These are phyloP conservation scores for Pluteus cervinus DNA, from an alignment of 768 basidiomycete genomes.

Conservation along the genomic window DNA sequence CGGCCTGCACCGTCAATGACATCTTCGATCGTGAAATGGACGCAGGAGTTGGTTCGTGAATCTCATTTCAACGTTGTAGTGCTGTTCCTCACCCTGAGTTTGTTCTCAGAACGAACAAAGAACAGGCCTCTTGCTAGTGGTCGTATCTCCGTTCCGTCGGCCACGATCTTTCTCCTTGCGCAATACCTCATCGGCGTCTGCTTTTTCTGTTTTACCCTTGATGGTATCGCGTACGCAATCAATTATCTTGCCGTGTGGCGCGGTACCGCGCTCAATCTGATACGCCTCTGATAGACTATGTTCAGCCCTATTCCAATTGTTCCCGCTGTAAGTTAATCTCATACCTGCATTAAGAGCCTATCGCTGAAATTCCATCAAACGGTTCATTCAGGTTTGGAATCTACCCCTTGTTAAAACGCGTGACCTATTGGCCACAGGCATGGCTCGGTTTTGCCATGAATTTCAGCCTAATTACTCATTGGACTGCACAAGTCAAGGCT, in stretches of 20 bases:
- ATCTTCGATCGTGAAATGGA: conserved; percentile 49
- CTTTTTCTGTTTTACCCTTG: conserved; percentile 30
- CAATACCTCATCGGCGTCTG: conserved; percentile 34
- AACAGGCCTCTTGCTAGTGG: conserved; percentile 44
- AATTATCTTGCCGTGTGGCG: neutral
- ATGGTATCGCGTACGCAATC: conserved; percentile 27
- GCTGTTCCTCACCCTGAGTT: neutral
- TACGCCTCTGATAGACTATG: conserved; percentile 24
- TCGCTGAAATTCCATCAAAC: conserved; percentile 12
- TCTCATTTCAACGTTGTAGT: conserved; percentile 2
- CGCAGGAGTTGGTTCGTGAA: conserved; percentile 41
- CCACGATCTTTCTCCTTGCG: conserved; percentile 30
- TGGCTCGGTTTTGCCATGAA: conserved; percentile 59
- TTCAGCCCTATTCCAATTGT: conserved; percentile 37
- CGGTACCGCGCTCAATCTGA: conserved; percentile 12
- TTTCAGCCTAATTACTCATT: conserved; percentile 44
- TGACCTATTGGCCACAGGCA: conserved; percentile 57
- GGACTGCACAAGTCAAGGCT: conserved; percentile 32
- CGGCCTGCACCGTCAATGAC: conserved; percentile 52
- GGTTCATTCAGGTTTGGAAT: conserved; percentile 28
- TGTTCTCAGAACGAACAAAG: conserved; percentile 37
- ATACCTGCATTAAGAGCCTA: conserved; percentile 10
- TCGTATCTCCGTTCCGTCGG: conserved; percentile 36
- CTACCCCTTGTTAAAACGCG: conserved; percentile 50
- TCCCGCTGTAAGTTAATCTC: conserved; percentile 33